These are phyloP conservation scores for Fusarium setosum DNA, from an alignment of 2,329 filamentous ascomycete species.

Conservation along the genomic window DNA sequence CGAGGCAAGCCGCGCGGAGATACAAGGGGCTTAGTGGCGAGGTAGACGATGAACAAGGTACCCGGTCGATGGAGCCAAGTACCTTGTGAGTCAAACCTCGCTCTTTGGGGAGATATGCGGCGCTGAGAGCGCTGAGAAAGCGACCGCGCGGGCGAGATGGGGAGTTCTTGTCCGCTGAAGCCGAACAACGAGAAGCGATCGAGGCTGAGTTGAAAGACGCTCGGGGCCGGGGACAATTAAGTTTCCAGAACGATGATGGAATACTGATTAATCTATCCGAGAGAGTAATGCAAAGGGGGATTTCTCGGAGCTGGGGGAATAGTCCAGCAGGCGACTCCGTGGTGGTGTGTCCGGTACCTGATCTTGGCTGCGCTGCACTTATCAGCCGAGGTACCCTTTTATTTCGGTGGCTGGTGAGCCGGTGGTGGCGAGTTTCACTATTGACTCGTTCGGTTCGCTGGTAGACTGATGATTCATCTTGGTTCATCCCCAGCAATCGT, in stretches of 20 bases:
- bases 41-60: conserved; percentile 20
- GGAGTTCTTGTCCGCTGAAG: conserved; percentile 17
- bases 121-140: conserved; percentile 22
- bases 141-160: conserved; percentile 17
- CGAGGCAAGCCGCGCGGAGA: conserved; percentile 24
- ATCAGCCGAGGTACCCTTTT: conserved; percentile 22
- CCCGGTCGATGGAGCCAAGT: conserved; percentile 32
- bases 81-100: conserved; percentile 18
- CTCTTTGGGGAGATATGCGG: conserved; percentile 10
- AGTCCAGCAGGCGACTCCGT: conserved; percentile 21
- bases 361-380: neutral
- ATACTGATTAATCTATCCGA: conserved; percentile 1
- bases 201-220: neutral
- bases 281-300: neutral
- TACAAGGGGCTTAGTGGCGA: conserved; percentile 29
- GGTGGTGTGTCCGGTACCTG: conserved; percentile 28
- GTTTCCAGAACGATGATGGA: neutral
- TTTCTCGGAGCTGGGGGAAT: neutral
- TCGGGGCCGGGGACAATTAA: conserved; percentile 4
- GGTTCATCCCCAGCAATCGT: neutral
- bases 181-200: conserved; percentile 14
- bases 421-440: conserved; percentile 38
- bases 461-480: too few species aligned
- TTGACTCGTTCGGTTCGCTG: conserved; percentile 32
- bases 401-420: conserved; percentile 37